Conservation (phyloP, 805 yeast species). For the Ogataea nonfermentans region DNA sequence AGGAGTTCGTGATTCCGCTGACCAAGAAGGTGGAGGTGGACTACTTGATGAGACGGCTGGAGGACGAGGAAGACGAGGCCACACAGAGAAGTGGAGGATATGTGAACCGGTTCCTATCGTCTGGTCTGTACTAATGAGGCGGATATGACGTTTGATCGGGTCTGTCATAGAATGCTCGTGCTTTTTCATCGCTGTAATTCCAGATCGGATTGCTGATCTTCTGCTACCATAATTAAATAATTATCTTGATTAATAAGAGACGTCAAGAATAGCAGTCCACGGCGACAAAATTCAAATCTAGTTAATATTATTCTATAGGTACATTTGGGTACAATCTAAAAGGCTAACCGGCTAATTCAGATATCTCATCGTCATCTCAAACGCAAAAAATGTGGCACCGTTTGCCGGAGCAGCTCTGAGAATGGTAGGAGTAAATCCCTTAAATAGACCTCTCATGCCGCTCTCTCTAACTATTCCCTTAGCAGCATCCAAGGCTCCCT, state of each 20-base stretch:
- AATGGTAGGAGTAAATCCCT: slow-evolving; percentile 90
- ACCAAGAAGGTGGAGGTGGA: slow-evolving; percentile 96
- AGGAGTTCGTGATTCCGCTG: slow-evolving; percentile 86
- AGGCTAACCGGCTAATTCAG: slow-evolving; percentile 31
- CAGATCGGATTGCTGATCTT: too few relatives aligned
- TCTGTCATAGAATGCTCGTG: too few relatives aligned
- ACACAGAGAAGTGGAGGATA: slow-evolving; percentile 21
- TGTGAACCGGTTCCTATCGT: slow-evolving; percentile 25
- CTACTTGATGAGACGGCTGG: slow-evolving; percentile 79
- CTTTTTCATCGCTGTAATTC: too few relatives aligned
- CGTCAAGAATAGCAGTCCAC: too few relatives aligned
- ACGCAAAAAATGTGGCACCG: slow-evolving; percentile 93
- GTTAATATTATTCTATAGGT: not conserved
- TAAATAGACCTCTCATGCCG: slow-evolving; percentile 78
- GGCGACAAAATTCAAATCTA: not conserved
- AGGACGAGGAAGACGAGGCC: slow-evolving; percentile 40
- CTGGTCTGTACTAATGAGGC: slow-evolving; percentile 19
- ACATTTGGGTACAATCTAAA: slow-evolving; percentile 1
- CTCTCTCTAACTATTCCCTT: slow-evolving; percentile 49
- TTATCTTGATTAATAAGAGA: not conserved
- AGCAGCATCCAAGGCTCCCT: slow-evolving; percentile 57
- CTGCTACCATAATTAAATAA: not conserved
- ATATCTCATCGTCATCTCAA: slow-evolving; percentile 82
- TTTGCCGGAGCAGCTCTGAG: slow-evolving; percentile 98
- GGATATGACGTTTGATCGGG: too few relatives aligned